Base-by-base conservation (phyloP, 1,139 yeast genomes). In the Blastobotrys serpentis region DNA sequence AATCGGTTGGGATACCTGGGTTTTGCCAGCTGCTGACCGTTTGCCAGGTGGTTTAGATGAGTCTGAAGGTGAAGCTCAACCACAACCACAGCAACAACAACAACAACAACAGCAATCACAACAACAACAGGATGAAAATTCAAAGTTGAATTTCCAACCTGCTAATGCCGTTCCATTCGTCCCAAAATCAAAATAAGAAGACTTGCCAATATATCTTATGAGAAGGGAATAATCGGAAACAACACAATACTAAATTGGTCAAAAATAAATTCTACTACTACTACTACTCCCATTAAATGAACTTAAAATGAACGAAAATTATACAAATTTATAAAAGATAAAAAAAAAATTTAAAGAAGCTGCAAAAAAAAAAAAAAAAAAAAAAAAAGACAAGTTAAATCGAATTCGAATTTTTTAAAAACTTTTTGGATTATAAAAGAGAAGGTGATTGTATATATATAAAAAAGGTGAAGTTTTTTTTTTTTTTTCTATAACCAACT, bases 21-120 rank as follows among this genome's bases (percentile, higher is more conserved):
- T 80, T 14, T 62, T 80, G 47, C 77, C 82, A 1, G 54, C 55
- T 25, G 70, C 66, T 29, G 77, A 76, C 55, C 73, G 84, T 57
- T 65, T 70, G 26, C 72, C 65, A 14, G 59, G 59, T 30, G 77
- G 76, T 25, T 56, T 56, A 33, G 73, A 69, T 43, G 73, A 70
- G 46, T 54, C 58, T n/a, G 49, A 55, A n/a, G 51, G 46, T 8
- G 53, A 51, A 8, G 59, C 56, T 16, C 47, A 40, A 16, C 38
- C 10, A 30, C 47, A 11, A 43, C 46, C 23, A 16, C 44, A 14
- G 21, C 3, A 40, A 19, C 7, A 18, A 13, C 38, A 33, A 30
- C 42, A 22, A 43, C 43, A 47, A 22, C 39, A 32, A 13, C 34
- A 14, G 19, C 40, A 25, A 13, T 40, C 40, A 29, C 42, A 38